phyloP scores from a whole-genome alignment of 495 filamentous ascomycete genomes.

The Filosporella fistucella region DNA sequence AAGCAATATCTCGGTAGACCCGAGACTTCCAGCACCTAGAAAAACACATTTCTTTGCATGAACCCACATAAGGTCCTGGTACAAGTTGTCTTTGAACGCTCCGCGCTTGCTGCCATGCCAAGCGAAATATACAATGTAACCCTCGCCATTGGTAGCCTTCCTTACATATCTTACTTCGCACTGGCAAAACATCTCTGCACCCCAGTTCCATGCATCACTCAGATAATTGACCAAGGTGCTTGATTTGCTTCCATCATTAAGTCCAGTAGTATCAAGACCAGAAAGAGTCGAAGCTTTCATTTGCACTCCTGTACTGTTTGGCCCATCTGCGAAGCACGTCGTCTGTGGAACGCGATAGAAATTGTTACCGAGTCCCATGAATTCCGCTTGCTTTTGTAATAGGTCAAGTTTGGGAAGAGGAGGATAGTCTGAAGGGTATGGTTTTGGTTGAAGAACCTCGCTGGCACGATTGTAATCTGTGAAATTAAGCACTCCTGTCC shows the following conservation, averaged over 20 bases:
- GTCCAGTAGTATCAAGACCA: slow-evolving; percentile 57
- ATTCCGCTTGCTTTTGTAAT: slow-evolving; percentile 50
- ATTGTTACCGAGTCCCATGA: slow-evolving; percentile 42
- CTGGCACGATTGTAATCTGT: slow-evolving; percentile 54
- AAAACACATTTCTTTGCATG: slow-evolving; percentile 57
- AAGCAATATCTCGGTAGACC: slow-evolving; percentile 63
- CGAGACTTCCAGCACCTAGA: slow-evolving; percentile 56
- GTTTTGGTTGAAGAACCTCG: slow-evolving; percentile 51
- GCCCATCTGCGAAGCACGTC: slow-evolving; percentile 54
- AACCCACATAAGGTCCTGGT: slow-evolving; percentile 65
- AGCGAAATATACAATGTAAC: slow-evolving; percentile 61
- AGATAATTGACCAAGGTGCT: slow-evolving; percentile 62
- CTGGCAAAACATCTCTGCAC: slow-evolving; percentile 68
- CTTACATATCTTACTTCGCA: slow-evolving; percentile 65
- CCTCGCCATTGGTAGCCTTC: slow-evolving; percentile 35
- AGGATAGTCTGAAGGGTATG: slow-evolving; percentile 54
- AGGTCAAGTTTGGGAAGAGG: slow-evolving; percentile 50
- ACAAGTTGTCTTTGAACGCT: slow-evolving; percentile 50
- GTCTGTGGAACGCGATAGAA: slow-evolving; percentile 58
- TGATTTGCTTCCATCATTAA: slow-evolving; percentile 66
- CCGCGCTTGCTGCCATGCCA: slow-evolving; percentile 59
- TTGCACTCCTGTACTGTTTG: slow-evolving; percentile 56
- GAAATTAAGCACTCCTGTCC: too few species aligned
- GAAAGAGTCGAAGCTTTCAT: slow-evolving; percentile 56
- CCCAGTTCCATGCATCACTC: slow-evolving; percentile 72